Evolutionary conservation across 1,284 basidiomycete species (phyloP), one percentile per base, ranked within the genome.

Genomic region (Coniferiporia weirii): DNA sequence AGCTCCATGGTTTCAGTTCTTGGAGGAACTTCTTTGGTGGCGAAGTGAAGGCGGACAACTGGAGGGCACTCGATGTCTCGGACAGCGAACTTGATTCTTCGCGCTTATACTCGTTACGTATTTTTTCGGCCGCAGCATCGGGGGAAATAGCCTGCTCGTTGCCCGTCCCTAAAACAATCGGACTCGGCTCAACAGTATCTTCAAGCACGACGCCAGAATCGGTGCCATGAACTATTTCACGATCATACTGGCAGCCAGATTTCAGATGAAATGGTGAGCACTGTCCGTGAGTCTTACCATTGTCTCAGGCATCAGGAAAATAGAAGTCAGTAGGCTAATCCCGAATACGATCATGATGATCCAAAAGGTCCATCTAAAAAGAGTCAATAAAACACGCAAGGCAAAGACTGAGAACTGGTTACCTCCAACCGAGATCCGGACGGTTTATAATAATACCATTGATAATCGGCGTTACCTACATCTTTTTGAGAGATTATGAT

Each of bases 281-380:
- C 27, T 3, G 5, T 27, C 5, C 5, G 27, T 15, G 50, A 45
- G 20, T 32, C 47, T 6, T 46, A 56, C 59, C 46, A 54, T 49
- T 6, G 59, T 60, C 36, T 60, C 59, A 20, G 59, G 59, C 38
- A 60, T 52, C 4, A 60, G 38, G 32, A 55, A 51, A 22, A 60
- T 55, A 36, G 49, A 36, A n/a, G 48, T 40, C 36, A 60, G 15
- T 13, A 60, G 47, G 43, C 46, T 54, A 45, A 60, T 51, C 38
- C 59, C 59, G 38, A 54, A 54, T 46, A 52, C 43, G 6, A 60
- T 56, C 38, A 54, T 60, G 15, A 60, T 60, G 6, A 60, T 32
- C 59, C 59, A 60, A 19, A 60, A 60, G 10, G 52, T 55, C 59
- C 59, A 60, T 13, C 59, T 49, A 38, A 17, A 15, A 19, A n/a